Evolutionary conservation across 1,139 yeast genomes (phyloP), one percentile per base, ranked within the genome.

Genomic region (Nadsonia starkeyi-henricii): DNA sequence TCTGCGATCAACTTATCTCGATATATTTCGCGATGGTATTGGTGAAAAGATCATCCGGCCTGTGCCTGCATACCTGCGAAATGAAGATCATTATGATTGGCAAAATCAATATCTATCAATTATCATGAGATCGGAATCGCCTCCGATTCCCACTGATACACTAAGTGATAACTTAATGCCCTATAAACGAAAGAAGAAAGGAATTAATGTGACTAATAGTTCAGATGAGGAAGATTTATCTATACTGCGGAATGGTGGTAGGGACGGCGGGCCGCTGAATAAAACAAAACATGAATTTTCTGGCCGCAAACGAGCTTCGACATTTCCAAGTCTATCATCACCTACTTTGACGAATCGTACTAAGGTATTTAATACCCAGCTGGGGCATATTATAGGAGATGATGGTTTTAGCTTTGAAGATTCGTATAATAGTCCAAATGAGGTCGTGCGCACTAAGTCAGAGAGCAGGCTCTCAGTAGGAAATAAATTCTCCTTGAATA

Each of bases 31-130:
- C 12, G 66, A 62, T 52, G 63, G 64, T 13, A 57, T 62, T n/a
- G 65, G 65, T n/a, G 59, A 58, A 42, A 54, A 61, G 43, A 54
- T 62, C 36, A 60, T 62, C 43, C 49, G 57, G 23, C 65, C 65
- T n/a, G 51, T 61, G 17, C 64, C 58, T 43, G 48, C 60, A 48
- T 60, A 60, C 50, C 56, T 60, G 21, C 45, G 56, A 58, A 45
- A 61, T 57, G 51, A 51, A 53, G 17, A 63, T 62, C 12, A 61
- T 60, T 17, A 52, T 46, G 42, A 48, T 51, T 57, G 58, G 62
- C 62, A 7, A 61, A 62, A 26, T 50, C 59, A 19, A 54, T 58
- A 20, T 20, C 51, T 60, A 46, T 46, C 59, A 13, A 53, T 61
- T 1, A 56, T 55, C 49, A 58, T 59, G 2, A 52, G 52, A 44